Evolutionary conservation across 371 early-diverging fungal genomes (phyloP), one percentile per base, ranked within the genome.

Genomic region (Mortierella polycephala): DNA sequence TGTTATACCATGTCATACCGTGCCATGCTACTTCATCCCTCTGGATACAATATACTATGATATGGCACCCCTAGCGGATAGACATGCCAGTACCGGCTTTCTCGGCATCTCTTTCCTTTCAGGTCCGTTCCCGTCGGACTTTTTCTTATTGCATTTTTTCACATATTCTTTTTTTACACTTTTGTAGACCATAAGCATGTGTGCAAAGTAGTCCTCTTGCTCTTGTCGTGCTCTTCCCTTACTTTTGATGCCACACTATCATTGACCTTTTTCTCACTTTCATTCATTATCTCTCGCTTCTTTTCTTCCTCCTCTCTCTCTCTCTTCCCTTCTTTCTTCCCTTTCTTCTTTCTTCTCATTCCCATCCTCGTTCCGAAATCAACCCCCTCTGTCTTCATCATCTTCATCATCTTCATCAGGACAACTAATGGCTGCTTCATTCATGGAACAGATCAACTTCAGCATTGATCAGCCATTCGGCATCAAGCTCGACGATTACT

Each of bases 391-490:
- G 56, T 45, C 61, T 18, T 60, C 62, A 41, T 54, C 59, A 44
- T 20, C 64, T 55, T 41, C 60, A 51, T 63, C 62, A 40, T 64
- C 59, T 20, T 21, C 45, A 30, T 30, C 30, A 30, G 30, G 30
- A 30, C 30, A 59, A 30, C 53, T 62, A 21, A 71, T 75, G 69
- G 72, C 75, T 60, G 66, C 80, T 64, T 59, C 76, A 63, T 51
- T 75, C 60, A 59, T 84, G 62, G 81, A 83, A 62, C 64, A 81
- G 69, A 74, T 84, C 80, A 75, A 84, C 69, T 82, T 85, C 62
- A 77, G 73, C 58, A 64, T 85, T 59, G 87, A 87, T 68, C 85
- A 84, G 60, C 86, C 87, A 41, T 87, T 88, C 81, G 86, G 89
- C 39, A 75, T 87, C 62, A 81, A 83, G 66, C 83, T 88, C 64